phyloP scores from a whole-genome alignment of 345 rosid species.

The Cardamine occulta region DNA sequence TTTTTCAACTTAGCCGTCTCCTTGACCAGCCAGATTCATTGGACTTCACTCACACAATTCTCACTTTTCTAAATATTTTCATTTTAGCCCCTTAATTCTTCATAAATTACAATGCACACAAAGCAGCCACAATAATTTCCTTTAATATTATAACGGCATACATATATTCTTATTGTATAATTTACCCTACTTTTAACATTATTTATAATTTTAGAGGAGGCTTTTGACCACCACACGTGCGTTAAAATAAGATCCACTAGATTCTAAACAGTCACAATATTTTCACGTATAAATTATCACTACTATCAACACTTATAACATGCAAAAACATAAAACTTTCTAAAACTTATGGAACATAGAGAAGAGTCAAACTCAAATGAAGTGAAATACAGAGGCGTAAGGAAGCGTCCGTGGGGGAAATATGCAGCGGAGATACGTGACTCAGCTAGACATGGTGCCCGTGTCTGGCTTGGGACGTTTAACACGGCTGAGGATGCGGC shows the following conservation, averaged over 20 bases:
- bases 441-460: slow-evolving; percentile 65
- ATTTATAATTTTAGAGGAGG: slow-evolving; percentile 27
- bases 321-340: slow-evolving; percentile 17
- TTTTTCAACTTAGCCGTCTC: slow-evolving; percentile 42
- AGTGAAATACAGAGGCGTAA: slow-evolving; percentile 66
- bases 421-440: slow-evolving; percentile 86
- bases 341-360: slow-evolving; percentile 31
- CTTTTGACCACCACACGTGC: slow-evolving; percentile 40
- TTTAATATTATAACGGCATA: not conserved
- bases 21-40: slow-evolving; percentile 46
- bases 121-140: slow-evolving; percentile 13
- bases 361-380: slow-evolving; percentile 38
- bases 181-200: not conserved
- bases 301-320: slow-evolving; percentile 28
- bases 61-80: not conserved
- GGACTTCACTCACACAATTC: slow-evolving; percentile 31
- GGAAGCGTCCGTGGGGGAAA: slow-evolving; percentile 84
- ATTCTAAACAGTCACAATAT: slow-evolving; percentile 22
- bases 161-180: not conserved
- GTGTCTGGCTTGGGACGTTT: slow-evolving; percentile 75
- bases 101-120: not conserved
- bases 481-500: slow-evolving; percentile 66
- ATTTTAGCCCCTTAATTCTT: slow-evolving; percentile 18
- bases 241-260: slow-evolving; percentile 37
- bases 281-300: slow-evolving; percentile 35